phyloP scores from a whole-genome alignment of 164 flowering plant species.

The Litsea cubeba region DNA sequence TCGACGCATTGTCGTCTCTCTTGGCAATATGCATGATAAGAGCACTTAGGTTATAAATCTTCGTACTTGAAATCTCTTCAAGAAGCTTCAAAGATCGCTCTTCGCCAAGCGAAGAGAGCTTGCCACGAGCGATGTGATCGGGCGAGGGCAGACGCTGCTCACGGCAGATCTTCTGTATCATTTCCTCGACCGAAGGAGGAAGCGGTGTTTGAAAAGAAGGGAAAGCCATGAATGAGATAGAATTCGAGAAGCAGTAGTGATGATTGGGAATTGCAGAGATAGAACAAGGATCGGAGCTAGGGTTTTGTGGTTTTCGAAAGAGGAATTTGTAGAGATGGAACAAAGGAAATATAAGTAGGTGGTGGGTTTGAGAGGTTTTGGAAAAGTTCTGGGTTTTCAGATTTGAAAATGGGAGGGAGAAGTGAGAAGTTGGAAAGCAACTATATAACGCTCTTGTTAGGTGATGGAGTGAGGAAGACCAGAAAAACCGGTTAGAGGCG shows the following conservation, averaged over 20 bases:
- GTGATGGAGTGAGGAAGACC: too few relatives aligned
- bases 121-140: neutral
- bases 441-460: too few relatives aligned
- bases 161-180: conserved; percentile 3
- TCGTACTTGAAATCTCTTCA: neutral
- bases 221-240: neutral
- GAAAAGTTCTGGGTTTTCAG: too few relatives aligned
- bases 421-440: too few relatives aligned
- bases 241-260: too few relatives aligned
- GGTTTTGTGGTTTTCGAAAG: neutral
- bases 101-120: conserved; percentile 30
- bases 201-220: neutral
- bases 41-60: conserved; percentile 6
- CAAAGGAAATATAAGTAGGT: neutral
- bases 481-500: too few relatives aligned
- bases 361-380: neutral
- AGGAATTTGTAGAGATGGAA: neutral
- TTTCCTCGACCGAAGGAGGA: conserved; percentile 10
- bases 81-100: conserved; percentile 21
- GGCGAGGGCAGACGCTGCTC: conserved; percentile 13
- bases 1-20: neutral
- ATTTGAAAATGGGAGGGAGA: too few relatives aligned
- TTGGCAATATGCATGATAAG: conserved; percentile 11
- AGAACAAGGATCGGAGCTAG: neutral
- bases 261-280: neutral